Evolutionary conservation across 1,284 basidiomycete genomes (phyloP), one percentile per base, ranked within the genome.

Genomic region (Cerioporus squamosus): DNA sequence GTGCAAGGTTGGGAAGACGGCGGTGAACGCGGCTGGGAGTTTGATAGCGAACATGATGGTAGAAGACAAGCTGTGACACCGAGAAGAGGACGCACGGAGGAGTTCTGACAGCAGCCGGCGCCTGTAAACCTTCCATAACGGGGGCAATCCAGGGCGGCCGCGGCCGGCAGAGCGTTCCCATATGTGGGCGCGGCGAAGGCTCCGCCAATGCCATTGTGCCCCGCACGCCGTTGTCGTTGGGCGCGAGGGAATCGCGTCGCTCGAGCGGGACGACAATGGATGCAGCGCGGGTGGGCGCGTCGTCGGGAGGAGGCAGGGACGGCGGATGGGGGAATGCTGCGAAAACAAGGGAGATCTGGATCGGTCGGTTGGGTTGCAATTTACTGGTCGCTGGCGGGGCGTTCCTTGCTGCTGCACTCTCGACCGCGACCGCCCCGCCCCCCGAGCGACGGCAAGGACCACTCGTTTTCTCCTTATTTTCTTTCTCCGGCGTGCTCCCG

Each of bases 401-500:
- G 17, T 12, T 10, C 48, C 14, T 12, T 40, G 29, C 52, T n/a
- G n/a, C n/a, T 45, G 20, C 33, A 26, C 39, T 20, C 48, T 38
- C 48, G 38, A 38, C 53, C 46, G 40, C 47, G 54, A 44, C 47
- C 49, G 48, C 38, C 49, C 49, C 36, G 33, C 15, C 39, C 49
- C n/a, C 26, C 49, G 49, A 20, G 38, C 47, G 47, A 31, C 15
- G 33, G 33, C 38, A 18, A 22, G 18, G 4, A 5, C 26, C 53
- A 40, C 44, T 61, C 56, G 17, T 59, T 55, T 57, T n/a, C n/a
- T n/a, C n/a, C 40, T 43, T 49, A 40, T 47, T 59, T 46, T 17
- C 49, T 49, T 59, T 55, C 53, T 60, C 56, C 58, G 54, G 45
- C 55, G 49, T 50, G 48, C 46, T 38, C 62, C 60, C 64, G 65